Evolutionary conservation across 495 filamentous ascomycete genomes (phyloP).

Genomic region (Immersiella caudata): DNA sequence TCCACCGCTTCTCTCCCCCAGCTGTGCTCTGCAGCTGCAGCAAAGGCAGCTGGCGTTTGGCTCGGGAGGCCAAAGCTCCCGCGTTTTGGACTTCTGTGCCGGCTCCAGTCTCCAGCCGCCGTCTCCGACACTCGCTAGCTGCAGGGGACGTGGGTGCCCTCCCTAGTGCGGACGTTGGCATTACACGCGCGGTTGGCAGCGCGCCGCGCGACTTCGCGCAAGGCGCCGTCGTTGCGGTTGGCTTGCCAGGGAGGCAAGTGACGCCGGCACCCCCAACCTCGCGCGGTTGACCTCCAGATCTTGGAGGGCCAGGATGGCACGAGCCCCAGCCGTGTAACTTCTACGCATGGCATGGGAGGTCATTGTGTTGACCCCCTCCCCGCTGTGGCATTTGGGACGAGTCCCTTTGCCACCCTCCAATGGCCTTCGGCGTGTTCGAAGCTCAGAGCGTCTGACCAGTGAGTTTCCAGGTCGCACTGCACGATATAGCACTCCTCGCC

Average conservation of each 20-base stretch:
- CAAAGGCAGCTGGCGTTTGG: constrained; percentile 3
- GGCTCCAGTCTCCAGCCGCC: constrained; percentile 14
- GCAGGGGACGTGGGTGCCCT: constrained; percentile 18
- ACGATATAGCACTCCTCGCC: constrained; percentile 13
- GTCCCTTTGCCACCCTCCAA: constrained; percentile 18
- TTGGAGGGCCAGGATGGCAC: constrained; percentile 5
- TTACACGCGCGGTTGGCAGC: constrained; percentile 25
- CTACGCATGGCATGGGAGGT: constrained; percentile 15
- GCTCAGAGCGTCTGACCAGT: constrained; percentile 19
- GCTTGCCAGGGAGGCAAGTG: constrained; percentile 8
- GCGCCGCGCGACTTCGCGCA: not conserved
- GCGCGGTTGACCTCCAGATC: constrained; percentile 10
- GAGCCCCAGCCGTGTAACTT: constrained; percentile 23
- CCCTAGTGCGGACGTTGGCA: constrained; percentile 4
- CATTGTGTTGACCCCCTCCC: constrained; percentile 1
- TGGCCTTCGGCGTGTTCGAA: constrained; percentile 10
- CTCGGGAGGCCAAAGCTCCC: constrained; percentile 14
- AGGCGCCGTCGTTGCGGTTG: constrained; percentile 7
- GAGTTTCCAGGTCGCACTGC: constrained; percentile 22
- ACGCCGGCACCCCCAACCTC: constrained; percentile 11
- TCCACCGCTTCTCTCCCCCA: not conserved
- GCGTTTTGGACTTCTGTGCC: not conserved
- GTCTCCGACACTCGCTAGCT: constrained; percentile 16
- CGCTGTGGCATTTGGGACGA: constrained; percentile 17
- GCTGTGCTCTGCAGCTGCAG: constrained; percentile 12